Evolutionary conservation across 768 basidiomycete species (phyloP), one percentile per base, ranked within the genome.

Genomic region (Naganishia friedmannii): DNA sequence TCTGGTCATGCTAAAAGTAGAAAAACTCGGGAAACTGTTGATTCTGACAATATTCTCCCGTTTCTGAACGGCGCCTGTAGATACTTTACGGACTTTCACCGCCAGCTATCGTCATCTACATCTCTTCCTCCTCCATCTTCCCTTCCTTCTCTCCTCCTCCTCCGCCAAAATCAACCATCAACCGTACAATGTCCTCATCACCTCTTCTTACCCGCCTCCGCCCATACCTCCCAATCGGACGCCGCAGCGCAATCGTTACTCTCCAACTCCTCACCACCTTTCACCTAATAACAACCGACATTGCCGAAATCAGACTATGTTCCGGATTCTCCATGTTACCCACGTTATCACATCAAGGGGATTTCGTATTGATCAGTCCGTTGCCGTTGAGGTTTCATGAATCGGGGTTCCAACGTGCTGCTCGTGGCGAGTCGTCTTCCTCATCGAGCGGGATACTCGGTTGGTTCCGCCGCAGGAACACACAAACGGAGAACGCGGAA

Each of bases 271-370:
- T 72, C 0, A 72, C 71, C 0, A 39, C 76, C 21, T 60, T 73
- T 26, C 78, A 79, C 54, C 74, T 80, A 4, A 65, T 78, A 67
- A 73, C 74, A 0, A 77, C 78, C 34, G 75, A 74, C 67, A 51
- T 80, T 15, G 68, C 73, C 57, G 78, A 79, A 48, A 54, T 79
- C 23, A 72, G 78, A 10, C 57, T 75, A 29, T 81, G 80, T 58
- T 70, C 73, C 13, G 82, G 82, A 3, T 77, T 77, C 45, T 82
- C 81, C 31, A 83, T 83, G 82, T 73, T 82, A n/a, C 82, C 82
- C 0, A 83, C 82, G 1, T 70, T 82, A 21, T 75, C 77, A 0
- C 70, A 76, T 31, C 69, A 77, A n/a, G 76, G 74, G 21, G 79
- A 78, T 56, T 77, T 75, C 21, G 77, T 81, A 28, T 66, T 82